Conservation (phyloP, 106 monocot species). For the Ottelia alismoides region DNA sequence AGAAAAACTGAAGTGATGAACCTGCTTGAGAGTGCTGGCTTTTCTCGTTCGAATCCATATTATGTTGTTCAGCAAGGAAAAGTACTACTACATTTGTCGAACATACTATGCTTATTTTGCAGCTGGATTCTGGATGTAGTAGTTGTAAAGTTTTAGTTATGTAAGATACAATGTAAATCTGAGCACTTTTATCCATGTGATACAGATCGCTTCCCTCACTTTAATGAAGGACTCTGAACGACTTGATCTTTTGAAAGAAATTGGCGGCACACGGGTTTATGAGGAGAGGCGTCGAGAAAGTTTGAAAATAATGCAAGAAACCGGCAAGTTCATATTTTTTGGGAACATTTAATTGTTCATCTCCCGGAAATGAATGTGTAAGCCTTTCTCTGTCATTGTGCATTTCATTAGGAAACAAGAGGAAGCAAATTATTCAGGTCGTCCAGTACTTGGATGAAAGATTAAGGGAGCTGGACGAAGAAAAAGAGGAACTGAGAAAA, state of each 20-base stretch:
- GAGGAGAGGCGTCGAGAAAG: slow-evolving; percentile 94
- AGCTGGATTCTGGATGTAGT: no score
- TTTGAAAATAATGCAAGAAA: slow-evolving; percentile 99
- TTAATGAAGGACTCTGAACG: slow-evolving; percentile 97
- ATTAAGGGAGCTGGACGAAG: slow-evolving; percentile 93
- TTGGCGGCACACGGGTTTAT: slow-evolving; percentile 95
- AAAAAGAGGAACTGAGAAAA: slow-evolving; percentile 92
- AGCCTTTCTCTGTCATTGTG: neutral
- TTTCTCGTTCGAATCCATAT: slow-evolving; percentile 98
- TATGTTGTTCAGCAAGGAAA: slow-evolving; percentile 99
- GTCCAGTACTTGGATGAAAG: slow-evolving; percentile 93
- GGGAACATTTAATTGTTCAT: neutral
- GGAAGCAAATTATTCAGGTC: slow-evolving; percentile 98
- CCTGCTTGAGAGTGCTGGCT: slow-evolving; percentile 98
- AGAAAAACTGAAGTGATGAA: slow-evolving; percentile 99
- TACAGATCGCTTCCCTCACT: slow-evolving; percentile 86
- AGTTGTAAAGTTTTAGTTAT: no score
- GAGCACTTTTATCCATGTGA: neutral
- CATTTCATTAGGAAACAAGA: slow-evolving; percentile 49
- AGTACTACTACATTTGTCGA: no score
- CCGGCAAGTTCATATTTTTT: slow-evolving; percentile 36
- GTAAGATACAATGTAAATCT: no score
- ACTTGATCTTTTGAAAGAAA: slow-evolving; percentile 91
- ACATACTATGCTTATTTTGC: no score
- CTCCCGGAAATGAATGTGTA: neutral